Evolutionary conservation across 305 asterid species (phyloP).

Genomic region (Rubia tinctorum): DNA sequence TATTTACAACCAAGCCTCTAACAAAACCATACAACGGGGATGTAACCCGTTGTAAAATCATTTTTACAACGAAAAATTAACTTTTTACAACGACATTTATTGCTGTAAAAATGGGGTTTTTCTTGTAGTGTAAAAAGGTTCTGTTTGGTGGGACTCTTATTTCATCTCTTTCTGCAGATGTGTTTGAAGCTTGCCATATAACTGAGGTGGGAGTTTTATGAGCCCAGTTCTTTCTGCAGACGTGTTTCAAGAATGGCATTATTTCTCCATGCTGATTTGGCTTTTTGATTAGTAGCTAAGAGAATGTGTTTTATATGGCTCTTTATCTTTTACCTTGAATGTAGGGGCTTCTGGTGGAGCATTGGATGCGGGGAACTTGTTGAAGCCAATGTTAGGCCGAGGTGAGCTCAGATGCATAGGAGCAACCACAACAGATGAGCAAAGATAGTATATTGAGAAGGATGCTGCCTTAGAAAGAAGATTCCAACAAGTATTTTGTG

Average conservation of each 20-base stretch:
- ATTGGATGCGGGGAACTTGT: conserved; percentile 96
- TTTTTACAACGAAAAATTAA: too few relatives aligned
- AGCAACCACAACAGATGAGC: conserved; percentile 94
- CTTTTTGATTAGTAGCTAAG: not conserved
- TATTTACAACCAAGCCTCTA: too few relatives aligned
- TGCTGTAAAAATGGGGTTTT: too few relatives aligned
- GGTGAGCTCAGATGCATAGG: conserved; percentile 98
- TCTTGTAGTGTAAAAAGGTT: too few relatives aligned
- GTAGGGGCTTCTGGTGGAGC: conserved; percentile 93
- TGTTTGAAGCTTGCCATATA: conserved; percentile 9
- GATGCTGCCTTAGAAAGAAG: conserved; percentile 93
- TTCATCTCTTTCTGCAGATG: conserved; percentile 29
- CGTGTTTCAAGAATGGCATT: not conserved
- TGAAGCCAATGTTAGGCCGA: conserved; percentile 98
- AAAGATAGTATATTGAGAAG: conserved; percentile 88
- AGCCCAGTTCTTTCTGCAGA: too few relatives aligned
- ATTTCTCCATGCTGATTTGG: not conserved
- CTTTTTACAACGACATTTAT: too few relatives aligned
- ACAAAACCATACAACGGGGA: too few relatives aligned
- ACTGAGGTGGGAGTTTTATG: not conserved
- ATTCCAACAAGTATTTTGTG: conserved; percentile 95
- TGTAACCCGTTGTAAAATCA: too few relatives aligned
- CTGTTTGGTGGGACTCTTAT: conserved; percentile 20
- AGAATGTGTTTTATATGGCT: not conserved
- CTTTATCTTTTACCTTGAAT: conserved; percentile 3